These are phyloP conservation scores for Pythium pectinolyticum DNA, from an alignment of 352 stramenopile species.

Conservation along the genomic window DNA sequence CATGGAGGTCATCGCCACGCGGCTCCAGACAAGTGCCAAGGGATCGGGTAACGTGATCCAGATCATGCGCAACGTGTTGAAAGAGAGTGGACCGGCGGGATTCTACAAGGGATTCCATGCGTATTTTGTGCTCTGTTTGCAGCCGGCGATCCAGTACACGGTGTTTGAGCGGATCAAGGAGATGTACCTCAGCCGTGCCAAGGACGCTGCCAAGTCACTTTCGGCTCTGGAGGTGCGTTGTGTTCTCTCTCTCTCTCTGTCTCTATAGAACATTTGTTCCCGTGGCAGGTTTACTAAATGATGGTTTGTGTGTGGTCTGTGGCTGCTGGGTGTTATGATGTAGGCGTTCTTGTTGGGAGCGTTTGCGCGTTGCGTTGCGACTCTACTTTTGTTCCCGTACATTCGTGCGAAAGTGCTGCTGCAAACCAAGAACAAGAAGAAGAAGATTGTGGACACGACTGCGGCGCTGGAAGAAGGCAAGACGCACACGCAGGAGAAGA, in stretches of 20 bases:
- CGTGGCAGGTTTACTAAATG: not conserved
- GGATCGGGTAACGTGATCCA: conserved; percentile 47
- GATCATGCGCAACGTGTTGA: conserved; percentile 64
- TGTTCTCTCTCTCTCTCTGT: no score
- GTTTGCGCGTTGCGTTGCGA: conserved; percentile 92
- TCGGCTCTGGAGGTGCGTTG: conserved; percentile 70
- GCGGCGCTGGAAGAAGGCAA: conserved; percentile 13
- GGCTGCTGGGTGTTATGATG: conserved; percentile 29
- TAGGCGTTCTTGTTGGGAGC: conserved; percentile 95
- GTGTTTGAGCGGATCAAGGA: conserved; percentile 92
- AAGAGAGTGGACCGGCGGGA: conserved; percentile 59
- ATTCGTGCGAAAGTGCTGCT: conserved; percentile 96
- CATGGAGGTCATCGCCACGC: conserved; percentile 88
- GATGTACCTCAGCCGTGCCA: conserved; percentile 66
- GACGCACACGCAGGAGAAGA: conserved; percentile 17
- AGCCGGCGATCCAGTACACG: conserved; percentile 97
- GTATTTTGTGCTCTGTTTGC: conserved; percentile 95
- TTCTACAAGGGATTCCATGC: conserved; percentile 90
- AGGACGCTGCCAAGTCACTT: conserved; percentile 52
- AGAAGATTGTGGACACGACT: conserved; percentile 10
- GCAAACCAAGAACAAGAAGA: conserved; percentile 83
- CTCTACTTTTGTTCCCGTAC: conserved; percentile 96
- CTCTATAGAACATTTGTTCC: no score
- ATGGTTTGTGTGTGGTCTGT: not conserved
- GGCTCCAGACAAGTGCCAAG: conserved; percentile 70